phyloP scores from a whole-genome alignment of 2,329 filamentous ascomycete species.

The Monilinia fructigena region DNA sequence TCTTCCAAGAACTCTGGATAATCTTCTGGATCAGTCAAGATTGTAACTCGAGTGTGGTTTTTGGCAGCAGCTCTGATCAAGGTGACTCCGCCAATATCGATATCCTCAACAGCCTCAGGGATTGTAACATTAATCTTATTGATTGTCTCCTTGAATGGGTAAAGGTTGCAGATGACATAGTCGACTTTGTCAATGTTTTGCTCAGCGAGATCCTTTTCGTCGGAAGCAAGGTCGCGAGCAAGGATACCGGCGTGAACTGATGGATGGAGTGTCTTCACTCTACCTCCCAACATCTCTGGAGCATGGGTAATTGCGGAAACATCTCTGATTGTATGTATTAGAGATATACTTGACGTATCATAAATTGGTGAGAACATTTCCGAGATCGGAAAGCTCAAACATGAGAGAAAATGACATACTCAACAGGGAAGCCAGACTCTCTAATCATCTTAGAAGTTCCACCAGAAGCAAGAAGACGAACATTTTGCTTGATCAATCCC shows the following conservation, averaged over 20 bases:
- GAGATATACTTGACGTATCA: background rate
- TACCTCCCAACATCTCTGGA: slow-evolving; percentile 91
- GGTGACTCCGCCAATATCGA: slow-evolving; percentile 97
- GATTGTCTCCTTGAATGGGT: slow-evolving; percentile 98
- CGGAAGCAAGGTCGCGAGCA: slow-evolving; percentile 87
- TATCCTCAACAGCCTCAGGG: slow-evolving; percentile 95
- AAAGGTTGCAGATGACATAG: slow-evolving; percentile 96
- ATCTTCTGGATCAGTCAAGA: slow-evolving; percentile 89
- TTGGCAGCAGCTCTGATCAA: slow-evolving; percentile 95
- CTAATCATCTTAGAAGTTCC: slow-evolving; percentile 96
- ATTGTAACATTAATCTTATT: slow-evolving; percentile 97
- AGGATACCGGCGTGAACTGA: slow-evolving; percentile 80
- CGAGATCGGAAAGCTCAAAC: background rate
- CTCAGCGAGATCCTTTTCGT: slow-evolving; percentile 94
- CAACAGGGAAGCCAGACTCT: slow-evolving; percentile 91
- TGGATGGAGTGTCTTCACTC: slow-evolving; percentile 94
- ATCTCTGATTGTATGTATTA: slow-evolving; percentile 58
- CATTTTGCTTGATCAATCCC: slow-evolving; percentile 83
- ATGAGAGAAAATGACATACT: slow-evolving; percentile 56
- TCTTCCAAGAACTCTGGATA: slow-evolving; percentile 93
- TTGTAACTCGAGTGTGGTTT: slow-evolving; percentile 94
- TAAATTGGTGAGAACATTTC: background rate
- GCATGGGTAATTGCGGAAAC: slow-evolving; percentile 96
- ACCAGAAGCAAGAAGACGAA: slow-evolving; percentile 89
- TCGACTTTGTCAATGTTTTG: slow-evolving; percentile 95